These are phyloP conservation scores for Quercus aquifolioides DNA, from an alignment of 306 rosid genomes.

Conservation along the genomic window DNA sequence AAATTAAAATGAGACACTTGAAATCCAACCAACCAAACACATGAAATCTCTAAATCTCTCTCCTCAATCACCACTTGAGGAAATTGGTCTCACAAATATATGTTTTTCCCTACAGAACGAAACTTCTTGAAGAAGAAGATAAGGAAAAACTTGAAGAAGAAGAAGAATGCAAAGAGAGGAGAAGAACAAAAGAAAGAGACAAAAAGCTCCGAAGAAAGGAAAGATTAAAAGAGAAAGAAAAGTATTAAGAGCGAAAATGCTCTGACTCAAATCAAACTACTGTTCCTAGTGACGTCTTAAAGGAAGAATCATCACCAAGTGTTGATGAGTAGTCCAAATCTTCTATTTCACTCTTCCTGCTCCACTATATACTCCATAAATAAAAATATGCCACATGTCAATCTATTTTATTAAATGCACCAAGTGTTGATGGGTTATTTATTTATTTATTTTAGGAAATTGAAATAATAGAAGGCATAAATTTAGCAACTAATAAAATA, in stretches of 20 bases:
- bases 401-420: too few relatives aligned
- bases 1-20: too few relatives aligned
- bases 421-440: too few relatives aligned
- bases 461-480: too few relatives aligned
- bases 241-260: slow-evolving; percentile 56
- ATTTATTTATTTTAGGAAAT: too few relatives aligned
- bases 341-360: too few relatives aligned
- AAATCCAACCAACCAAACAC: too few relatives aligned
- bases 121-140: slow-evolving; percentile 99
- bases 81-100: slow-evolving; percentile 18
- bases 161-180: slow-evolving; percentile 95
- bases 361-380: too few relatives aligned
- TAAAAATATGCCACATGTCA: too few relatives aligned
- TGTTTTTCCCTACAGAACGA: slow-evolving; percentile 52
- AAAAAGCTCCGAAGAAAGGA: slow-evolving; percentile 89
- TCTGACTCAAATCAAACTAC: slow-evolving; percentile 41
- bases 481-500: too few relatives aligned
- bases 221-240: slow-evolving; percentile 89
- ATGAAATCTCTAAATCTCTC: too few relatives aligned
- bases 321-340: slow-evolving; percentile 51
- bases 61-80: not conserved
- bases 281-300: slow-evolving; percentile 47
- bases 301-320: slow-evolving; percentile 50
- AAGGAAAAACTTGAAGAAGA: slow-evolving; percentile 96
- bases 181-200: slow-evolving; percentile 86